A percentile compares a stretch with the other conserved stretches of the same genome.
Evolutionary conservation across 2,329 filamentous ascomycete species (phyloP).

Genomic region (Microdochium bolleyi): DNA sequence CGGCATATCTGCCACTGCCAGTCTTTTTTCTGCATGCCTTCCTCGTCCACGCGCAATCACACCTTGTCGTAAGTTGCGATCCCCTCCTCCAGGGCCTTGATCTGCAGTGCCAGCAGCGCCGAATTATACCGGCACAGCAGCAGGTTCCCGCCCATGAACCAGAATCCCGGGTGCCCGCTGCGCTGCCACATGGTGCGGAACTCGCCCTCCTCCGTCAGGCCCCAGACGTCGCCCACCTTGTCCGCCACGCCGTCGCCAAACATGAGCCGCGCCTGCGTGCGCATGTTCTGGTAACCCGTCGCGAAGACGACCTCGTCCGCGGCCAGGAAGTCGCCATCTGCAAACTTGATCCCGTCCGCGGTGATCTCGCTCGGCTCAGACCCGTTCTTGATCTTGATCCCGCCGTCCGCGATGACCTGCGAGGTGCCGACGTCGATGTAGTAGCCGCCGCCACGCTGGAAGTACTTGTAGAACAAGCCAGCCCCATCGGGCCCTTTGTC

Average conservation of each 20-base stretch:
- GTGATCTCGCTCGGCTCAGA: slow-evolving; percentile 39
- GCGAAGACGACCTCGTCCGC: slow-evolving; percentile 51
- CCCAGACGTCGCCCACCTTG: slow-evolving; percentile 52
- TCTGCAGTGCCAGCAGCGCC: slow-evolving; percentile 37
- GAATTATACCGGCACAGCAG: slow-evolving; percentile 38
- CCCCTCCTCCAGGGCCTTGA: slow-evolving; percentile 34
- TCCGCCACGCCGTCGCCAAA: slow-evolving; percentile 55
- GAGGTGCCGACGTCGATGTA: slow-evolving; percentile 50
- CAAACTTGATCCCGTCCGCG: slow-evolving; percentile 28
- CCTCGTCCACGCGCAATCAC: neutral
- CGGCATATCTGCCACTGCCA: no score
- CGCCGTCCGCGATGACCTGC: slow-evolving; percentile 45
- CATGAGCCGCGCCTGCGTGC: slow-evolving; percentile 49
- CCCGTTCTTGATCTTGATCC: slow-evolving; percentile 44
- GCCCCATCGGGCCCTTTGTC: slow-evolving; percentile 46
- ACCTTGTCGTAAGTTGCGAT: slow-evolving; percentile 10
- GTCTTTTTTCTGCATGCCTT: no score
- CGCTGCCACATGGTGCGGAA: slow-evolving; percentile 38
- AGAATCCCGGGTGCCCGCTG: slow-evolving; percentile 39
- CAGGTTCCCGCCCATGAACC: slow-evolving; percentile 44
- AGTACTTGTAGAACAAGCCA: slow-evolving; percentile 51
- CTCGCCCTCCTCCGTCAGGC: slow-evolving; percentile 47
- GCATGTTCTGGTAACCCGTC: slow-evolving; percentile 59
- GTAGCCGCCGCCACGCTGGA: slow-evolving; percentile 52
- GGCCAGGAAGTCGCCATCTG: slow-evolving; percentile 39